Evolutionary conservation across 495 filamentous ascomycete species (phyloP).

Genomic region (Aspergillus bridgeri): DNA sequence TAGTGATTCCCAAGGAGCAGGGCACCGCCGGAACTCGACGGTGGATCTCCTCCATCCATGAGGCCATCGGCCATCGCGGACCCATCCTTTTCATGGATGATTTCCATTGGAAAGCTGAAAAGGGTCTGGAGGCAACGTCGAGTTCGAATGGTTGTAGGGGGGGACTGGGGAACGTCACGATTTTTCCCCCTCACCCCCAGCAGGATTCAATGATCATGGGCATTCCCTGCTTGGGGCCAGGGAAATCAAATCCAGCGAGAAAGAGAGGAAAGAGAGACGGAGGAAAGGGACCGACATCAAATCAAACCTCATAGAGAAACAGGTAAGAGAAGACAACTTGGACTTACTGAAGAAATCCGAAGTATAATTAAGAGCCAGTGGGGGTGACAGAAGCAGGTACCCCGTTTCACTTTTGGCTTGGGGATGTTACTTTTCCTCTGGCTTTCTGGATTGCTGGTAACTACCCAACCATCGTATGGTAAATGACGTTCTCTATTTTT

Average conservation of each 20-base stretch:
- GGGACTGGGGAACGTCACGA: constrained; percentile 7
- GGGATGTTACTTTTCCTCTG: constrained; percentile 1
- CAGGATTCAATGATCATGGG: too few species aligned
- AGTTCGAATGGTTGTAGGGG: neutral
- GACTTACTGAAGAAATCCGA: constrained; percentile 12
- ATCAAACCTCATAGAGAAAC: constrained; percentile 5
- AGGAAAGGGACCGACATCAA: too few species aligned
- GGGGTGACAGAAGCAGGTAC: constrained; percentile 26
- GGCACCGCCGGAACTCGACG: constrained; percentile 14
- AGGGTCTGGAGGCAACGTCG: constrained; percentile 5
- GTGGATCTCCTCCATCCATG: constrained; percentile 21
- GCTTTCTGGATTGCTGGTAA: constrained; percentile 4
- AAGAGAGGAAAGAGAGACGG: constrained; percentile 1
- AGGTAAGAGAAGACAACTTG: constrained; percentile 1
- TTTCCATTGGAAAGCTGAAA: neutral
- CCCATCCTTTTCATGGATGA: constrained; percentile 8
- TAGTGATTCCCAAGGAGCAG: constrained; percentile 30
- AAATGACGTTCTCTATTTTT: constrained; percentile 13
- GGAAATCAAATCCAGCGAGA: neutral
- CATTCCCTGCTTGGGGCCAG: too few species aligned
- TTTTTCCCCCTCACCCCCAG: neutral
- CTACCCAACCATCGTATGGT: constrained; percentile 1
- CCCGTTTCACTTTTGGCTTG: constrained; percentile 17
- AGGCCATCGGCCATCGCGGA: constrained; percentile 19
- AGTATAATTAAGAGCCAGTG: constrained; percentile 7